These are phyloP conservation scores for Fusarium sp. DNA, from an alignment of 2,329 filamentous ascomycete species.

Conservation along the genomic window DNA sequence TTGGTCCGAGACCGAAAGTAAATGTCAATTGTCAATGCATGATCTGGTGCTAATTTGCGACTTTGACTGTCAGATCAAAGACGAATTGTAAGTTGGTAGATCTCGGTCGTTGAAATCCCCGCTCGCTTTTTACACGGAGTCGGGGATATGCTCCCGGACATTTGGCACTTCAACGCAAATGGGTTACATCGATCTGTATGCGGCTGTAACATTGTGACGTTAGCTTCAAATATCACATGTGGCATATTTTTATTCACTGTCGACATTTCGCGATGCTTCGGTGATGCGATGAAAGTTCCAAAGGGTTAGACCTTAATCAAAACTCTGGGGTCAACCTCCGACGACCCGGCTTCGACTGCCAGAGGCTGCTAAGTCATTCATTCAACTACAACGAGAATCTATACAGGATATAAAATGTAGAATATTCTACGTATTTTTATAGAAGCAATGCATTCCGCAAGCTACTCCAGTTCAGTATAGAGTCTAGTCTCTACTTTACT, in stretches of 20 bases:
- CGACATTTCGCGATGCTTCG: background rate
- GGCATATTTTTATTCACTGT: background rate
- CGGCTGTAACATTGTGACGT: background rate
- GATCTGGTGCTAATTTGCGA: background rate
- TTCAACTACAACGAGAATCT: background rate
- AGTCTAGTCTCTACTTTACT: rapidly evolving
- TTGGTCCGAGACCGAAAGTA: background rate
- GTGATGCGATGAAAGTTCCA: rapidly evolving
- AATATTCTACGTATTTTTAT: no score
- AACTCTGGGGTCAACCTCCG: background rate
- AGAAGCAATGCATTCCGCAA: rapidly evolving
- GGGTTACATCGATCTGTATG: background rate
- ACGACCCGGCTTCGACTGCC: background rate
- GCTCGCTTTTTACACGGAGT: conserved; percentile 28
- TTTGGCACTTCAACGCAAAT: background rate
- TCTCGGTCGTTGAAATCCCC: conserved; percentile 26
- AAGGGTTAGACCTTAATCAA: background rate
- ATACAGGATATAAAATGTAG: background rate
- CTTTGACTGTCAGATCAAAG: background rate
- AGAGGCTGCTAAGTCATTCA: background rate
- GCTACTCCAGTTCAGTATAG: rapidly evolving
- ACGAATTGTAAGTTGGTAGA: conserved; percentile 2
- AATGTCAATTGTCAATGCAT: background rate
- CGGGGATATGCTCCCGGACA: conserved; percentile 20
- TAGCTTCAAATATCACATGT: background rate